phyloP scores from a whole-genome alignment of 2,329 filamentous ascomycete genomes.

The Clarireedia monteithiana region DNA sequence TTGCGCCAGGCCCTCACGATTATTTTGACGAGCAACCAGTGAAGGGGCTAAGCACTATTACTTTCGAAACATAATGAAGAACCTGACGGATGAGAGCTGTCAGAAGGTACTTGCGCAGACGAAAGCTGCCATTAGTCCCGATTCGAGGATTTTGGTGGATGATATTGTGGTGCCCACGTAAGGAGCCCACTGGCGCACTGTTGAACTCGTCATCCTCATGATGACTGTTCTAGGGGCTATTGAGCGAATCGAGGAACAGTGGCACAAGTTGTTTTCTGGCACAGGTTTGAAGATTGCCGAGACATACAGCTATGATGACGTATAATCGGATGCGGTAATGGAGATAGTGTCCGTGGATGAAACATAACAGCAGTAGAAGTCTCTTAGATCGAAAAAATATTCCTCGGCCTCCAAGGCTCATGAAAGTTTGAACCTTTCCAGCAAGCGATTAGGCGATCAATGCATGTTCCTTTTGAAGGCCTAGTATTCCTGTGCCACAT shows the following conservation, averaged over 20 bases:
- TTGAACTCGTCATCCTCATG: conserved; percentile 33
- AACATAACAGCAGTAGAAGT: too few species aligned
- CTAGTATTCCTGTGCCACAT: too few species aligned
- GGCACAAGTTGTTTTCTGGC: neutral
- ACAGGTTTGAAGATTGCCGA: neutral
- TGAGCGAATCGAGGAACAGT: conserved; percentile 28
- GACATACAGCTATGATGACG: neutral
- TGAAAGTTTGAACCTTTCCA: too few species aligned
- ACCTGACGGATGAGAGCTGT: conserved; percentile 30
- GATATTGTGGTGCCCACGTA: conserved; percentile 34
- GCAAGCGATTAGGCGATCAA: too few species aligned
- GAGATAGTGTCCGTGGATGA: neutral
- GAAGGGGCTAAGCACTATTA: conserved; percentile 28
- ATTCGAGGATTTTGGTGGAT: conserved; percentile 32
- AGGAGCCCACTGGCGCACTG: conserved; percentile 27
- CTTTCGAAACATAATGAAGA: conserved; percentile 33
- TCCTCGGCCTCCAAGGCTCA: too few species aligned
- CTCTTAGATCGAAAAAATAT: too few species aligned
- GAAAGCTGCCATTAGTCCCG: neutral
- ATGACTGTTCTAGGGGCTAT: conserved; percentile 28
- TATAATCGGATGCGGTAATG: neutral
- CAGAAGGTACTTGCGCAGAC: neutral
- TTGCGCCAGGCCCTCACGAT: conserved; percentile 25
- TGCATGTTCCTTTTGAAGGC: too few species aligned
- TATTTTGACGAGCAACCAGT: conserved; percentile 27